A percentile compares a stretch with the other conserved stretches of the same genome.
phyloP scores from a whole-genome alignment of 305 asterid species.

The Fraxinus floribunda region DNA sequence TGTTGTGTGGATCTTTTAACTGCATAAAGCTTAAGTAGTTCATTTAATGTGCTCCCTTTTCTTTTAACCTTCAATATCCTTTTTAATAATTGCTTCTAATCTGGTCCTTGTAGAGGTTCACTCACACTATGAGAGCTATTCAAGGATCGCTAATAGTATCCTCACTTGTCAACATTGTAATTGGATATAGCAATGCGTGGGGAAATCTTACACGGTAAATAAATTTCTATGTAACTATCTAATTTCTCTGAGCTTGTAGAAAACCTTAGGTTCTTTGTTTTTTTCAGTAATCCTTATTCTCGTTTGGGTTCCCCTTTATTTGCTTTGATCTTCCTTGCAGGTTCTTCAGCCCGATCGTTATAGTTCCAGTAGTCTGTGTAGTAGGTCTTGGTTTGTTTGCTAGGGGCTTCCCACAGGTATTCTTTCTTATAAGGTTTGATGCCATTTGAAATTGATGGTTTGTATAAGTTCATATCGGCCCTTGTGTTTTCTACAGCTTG shows the following conservation, averaged over 20 bases:
- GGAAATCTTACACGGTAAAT: slow-evolving; percentile 73
- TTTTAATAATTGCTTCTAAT: slow-evolving; percentile 27
- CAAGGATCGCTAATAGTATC: slow-evolving; percentile 94
- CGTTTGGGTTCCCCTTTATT: not conserved
- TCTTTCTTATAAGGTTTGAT: slow-evolving; percentile 8
- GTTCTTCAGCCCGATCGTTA: slow-evolving; percentile 66
- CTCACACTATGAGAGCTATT: slow-evolving; percentile 83
- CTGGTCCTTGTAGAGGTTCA: slow-evolving; percentile 71
- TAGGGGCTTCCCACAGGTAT: slow-evolving; percentile 87
- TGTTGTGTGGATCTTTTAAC: not conserved
- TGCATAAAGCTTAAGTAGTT: not conserved
- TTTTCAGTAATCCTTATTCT: not conserved
- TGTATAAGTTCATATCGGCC: slow-evolving; percentile 17
- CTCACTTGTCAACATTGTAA: slow-evolving; percentile 71
- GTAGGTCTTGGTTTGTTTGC: slow-evolving; percentile 86
- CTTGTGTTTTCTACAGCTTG: slow-evolving; percentile 52
- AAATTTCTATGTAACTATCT: not conserved
- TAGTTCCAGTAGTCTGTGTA: slow-evolving; percentile 79
- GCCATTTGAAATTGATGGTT: not conserved
- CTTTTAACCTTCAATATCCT: not conserved
- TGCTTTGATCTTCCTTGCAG: slow-evolving; percentile 37
- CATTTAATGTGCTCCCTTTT: slow-evolving; percentile 3
- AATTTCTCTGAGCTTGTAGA: not conserved
- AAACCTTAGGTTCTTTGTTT: not conserved
- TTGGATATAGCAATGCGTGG: slow-evolving; percentile 84